A percentile compares a stretch with the other conserved stretches of the same genome.
These are phyloP conservation scores for Pseudomonodictys pantanalensis DNA, from an alignment of 495 filamentous ascomycete genomes.

Conservation along the genomic window DNA sequence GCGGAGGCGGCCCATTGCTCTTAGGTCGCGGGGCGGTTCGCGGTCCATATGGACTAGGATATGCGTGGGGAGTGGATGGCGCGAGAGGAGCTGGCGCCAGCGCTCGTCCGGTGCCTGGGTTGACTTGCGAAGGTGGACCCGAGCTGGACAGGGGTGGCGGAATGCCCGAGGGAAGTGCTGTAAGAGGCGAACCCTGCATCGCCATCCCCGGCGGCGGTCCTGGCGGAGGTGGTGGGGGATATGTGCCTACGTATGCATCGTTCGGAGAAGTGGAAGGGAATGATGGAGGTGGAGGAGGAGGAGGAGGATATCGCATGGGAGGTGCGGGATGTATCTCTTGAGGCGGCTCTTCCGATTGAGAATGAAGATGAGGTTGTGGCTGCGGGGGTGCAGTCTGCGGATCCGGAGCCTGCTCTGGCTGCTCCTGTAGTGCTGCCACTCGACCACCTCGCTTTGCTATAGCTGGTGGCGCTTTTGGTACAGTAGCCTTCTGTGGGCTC, in stretches of 20 bases:
- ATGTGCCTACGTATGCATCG: neutral
- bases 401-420: neutral
- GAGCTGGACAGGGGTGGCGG: neutral
- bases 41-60: slow-evolving; percentile 24
- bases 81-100: slow-evolving; percentile 22
- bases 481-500: neutral
- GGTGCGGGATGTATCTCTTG: neutral
- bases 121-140: neutral
- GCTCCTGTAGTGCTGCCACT: neutral
- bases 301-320: neutral
- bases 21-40: slow-evolving; percentile 11
- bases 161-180: slow-evolving; percentile 7
- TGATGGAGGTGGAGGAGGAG: neutral
- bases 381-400: neutral
- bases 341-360: neutral
- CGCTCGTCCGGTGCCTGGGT: neutral
- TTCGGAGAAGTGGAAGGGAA: neutral
- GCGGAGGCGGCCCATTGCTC: slow-evolving; percentile 10
- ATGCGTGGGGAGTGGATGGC: neutral
- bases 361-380: neutral
- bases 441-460: neutral
- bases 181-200: neutral
- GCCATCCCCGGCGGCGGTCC: neutral
- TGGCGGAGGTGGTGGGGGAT: neutral
- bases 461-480: neutral